Conservation (phyloP, 192 early-diverging fungal species). For the Coemansia sp. region DNA sequence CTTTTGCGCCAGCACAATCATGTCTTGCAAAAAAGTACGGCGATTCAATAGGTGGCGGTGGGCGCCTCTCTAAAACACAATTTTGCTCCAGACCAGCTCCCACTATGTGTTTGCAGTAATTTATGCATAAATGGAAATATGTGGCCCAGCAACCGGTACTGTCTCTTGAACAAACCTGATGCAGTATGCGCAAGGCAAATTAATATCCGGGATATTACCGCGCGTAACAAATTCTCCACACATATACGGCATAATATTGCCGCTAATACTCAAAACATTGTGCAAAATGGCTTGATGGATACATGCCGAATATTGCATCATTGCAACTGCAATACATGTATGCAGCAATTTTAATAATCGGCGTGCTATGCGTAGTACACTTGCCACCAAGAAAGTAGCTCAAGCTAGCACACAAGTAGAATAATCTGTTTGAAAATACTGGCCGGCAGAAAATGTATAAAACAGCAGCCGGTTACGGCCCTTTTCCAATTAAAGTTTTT, state of each 20-base stretch:
- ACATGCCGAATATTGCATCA: conserved; percentile 14
- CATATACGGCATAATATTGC: conserved; percentile 6
- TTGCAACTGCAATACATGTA: background rate
- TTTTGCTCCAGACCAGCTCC: background rate
- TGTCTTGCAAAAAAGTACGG: background rate
- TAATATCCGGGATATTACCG: background rate
- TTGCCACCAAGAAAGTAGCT: background rate
- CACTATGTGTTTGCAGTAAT: background rate
- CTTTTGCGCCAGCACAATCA: background rate
- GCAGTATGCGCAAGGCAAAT: background rate
- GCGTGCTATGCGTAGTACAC: background rate
- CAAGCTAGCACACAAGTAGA: background rate
- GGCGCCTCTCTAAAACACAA: background rate
- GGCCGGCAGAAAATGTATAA: conserved; percentile 3
- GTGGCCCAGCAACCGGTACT: conserved; percentile 2
- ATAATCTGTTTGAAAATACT: background rate
- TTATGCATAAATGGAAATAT: background rate
- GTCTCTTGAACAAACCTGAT: background rate
- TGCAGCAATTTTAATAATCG: background rate
- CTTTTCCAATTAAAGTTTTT: background rate
- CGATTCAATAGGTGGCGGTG: background rate
- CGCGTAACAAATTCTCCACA: conserved; percentile 5
- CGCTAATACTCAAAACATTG: background rate
- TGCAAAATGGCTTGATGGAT: conserved; percentile 23
- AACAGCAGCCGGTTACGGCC: conserved; percentile 4